These are phyloP conservation scores for Kazachstania psychrophila DNA, from an alignment of 805 yeast genomes.

Conservation along the genomic window DNA sequence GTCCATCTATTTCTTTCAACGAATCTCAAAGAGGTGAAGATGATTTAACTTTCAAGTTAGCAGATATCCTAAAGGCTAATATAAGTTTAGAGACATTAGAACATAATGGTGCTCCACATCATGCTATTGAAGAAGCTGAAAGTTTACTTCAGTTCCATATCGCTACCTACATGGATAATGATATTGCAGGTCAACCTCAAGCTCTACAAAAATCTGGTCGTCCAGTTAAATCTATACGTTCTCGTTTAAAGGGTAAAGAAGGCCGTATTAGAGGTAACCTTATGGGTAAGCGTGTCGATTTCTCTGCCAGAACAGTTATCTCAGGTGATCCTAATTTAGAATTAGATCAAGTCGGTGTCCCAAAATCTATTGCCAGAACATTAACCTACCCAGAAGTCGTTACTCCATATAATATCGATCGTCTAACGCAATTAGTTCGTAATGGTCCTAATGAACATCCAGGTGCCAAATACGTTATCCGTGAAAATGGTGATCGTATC, in stretches of 20 bases:
- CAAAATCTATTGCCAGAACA: constrained; percentile 91
- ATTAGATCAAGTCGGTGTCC: constrained; percentile 98
- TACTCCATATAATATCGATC: constrained; percentile 93
- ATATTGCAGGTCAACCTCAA: constrained; percentile 99
- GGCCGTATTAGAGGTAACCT: constrained; percentile 97
- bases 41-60: constrained; percentile 94
- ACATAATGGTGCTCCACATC: constrained; percentile 98
- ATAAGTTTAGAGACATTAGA: constrained; percentile 95
- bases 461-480: constrained; percentile 95
- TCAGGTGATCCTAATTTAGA: constrained; percentile 98
- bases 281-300: constrained; percentile 99
- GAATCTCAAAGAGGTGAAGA: constrained; percentile 99
- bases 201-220: constrained; percentile 98
- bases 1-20: constrained; percentile 96
- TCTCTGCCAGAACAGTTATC: constrained; percentile 97
- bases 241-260: constrained; percentile 99
- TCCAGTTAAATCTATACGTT: constrained; percentile 96
- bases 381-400: constrained; percentile 95
- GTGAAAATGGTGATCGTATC: constrained; percentile 98
- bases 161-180: constrained; percentile 99
- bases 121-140: constrained; percentile 93
- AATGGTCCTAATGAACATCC: constrained; percentile 99
- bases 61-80: constrained; percentile 93
- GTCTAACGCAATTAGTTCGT: constrained; percentile 83
- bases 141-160: constrained; percentile 93